Evolutionary conservation across 768 basidiomycete genomes (phyloP), one percentile per base, ranked within the genome.

Genomic region (Kwoniella newhampshirensis): DNA sequence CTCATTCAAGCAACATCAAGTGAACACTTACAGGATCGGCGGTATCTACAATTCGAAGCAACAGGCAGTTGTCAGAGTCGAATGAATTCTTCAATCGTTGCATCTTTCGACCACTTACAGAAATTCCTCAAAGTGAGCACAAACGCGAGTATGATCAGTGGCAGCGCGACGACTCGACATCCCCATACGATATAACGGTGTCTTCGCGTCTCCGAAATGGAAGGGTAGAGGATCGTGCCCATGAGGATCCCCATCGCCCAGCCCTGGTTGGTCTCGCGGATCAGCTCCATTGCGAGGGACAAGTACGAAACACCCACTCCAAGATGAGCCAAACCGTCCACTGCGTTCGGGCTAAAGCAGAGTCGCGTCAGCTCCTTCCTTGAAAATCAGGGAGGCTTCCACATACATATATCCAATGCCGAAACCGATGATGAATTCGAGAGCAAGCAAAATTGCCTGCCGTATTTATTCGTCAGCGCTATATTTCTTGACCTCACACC

Each of bases 301-400:
- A 20, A 25, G n/a, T 35, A 28, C 20, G 45, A 21, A 30, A 45
- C 8, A 68, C 66, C 48, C 25, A 69, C 64, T 4, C 93, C 91
- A 7, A 94, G 81, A 77, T 96, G 92, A 4, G 88, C 87, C 59
- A 98, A 91, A 71, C 97, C 97, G 70, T 97, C 94, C 13, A 96
- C 85, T 59, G 85, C 89, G 45, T 69, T 68, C 83, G 75, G 63
- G 50, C 66, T 62, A 63, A 1, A 18, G n/a, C n/a, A n/a, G n/a
- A n/a, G n/a, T n/a, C n/a, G n/a, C n/a, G n/a, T n/a, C n/a, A n/a
- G n/a, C n/a, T n/a, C n/a, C n/a, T 20, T 26, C 2, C 7, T 35
- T 35, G 39, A 41, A 28, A 11, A 27, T 25, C 51, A 21, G 28
- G 25, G 18, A 25, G 40, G 21, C 25, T 30, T 35, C 42, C 21